Evolutionary conservation across 345 rosid genomes (phyloP), one percentile per base, ranked within the genome.

Genomic region (Geranium rotundifolium): DNA sequence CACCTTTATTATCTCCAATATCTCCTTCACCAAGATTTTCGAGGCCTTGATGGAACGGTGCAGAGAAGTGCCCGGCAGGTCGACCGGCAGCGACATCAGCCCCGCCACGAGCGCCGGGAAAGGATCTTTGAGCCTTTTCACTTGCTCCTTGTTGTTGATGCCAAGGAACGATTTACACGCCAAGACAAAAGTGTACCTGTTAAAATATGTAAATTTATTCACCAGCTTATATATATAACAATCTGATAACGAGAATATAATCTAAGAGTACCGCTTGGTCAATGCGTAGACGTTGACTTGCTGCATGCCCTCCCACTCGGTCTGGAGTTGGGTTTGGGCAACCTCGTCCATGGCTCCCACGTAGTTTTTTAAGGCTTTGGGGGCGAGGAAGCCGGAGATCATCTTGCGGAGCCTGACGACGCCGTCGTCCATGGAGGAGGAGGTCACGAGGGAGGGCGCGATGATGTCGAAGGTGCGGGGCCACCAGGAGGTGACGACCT

Each of bases 271-370:
- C 27, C 27, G 27, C 29, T 30, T 67, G 17, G 63, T 16, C 3
- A 67, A 13, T 13, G 55, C 3, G 50, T 62, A 56, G 18, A 63
- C 61, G 23, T 52, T 55, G 31, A 63, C 57, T 64, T 63, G 60
- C 14, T 62, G 58, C 67, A 62, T 72, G 4, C 71, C 71, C 65
- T 65, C 54, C 74, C 74, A 65, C 12, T 71, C 65, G 41, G 65
- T 62, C 34, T 15, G 19, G 4, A 71, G 55, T 30, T 71, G 74
- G 16, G 29, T 7, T 4, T 41, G 29, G 14, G 68, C 54, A 5
- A 63, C 56, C 61, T 20, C 63, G 31, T 72, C 71, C 63, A 63
- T 54, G 27, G 29, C 27, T 3, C 55, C 57, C 4, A 58, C 29
- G 63, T 41, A 57, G 60, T 29, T 58, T 63, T 5, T 63, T 56